These are phyloP conservation scores for Dactylellina sp. DNA, from an alignment of 2,329 filamentous ascomycete genomes.

Conservation along the genomic window DNA sequence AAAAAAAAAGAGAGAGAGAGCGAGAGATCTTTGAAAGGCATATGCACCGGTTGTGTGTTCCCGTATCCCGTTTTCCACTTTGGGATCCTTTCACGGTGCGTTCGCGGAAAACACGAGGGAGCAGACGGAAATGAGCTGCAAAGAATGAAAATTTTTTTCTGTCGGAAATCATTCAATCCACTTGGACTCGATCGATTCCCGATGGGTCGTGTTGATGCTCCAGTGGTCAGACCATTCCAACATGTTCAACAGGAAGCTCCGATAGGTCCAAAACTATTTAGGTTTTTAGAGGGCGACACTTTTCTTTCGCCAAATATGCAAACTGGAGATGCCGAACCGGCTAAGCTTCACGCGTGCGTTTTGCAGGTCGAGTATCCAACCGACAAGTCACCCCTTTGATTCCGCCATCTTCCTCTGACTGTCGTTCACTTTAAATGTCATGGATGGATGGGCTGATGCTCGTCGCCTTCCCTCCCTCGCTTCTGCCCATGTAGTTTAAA, in stretches of 20 bases:
- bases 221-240: conserved; percentile 55
- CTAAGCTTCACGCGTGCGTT: conserved; percentile 45
- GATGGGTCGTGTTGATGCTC: conserved; percentile 47
- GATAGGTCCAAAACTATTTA: conserved; percentile 40
- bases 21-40: conserved; percentile 2
- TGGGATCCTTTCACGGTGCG: conserved; percentile 29
- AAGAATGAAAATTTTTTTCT: conserved; percentile 26
- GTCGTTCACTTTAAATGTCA: conserved; percentile 7
- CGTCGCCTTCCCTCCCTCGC: conserved; percentile 15
- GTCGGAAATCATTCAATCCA: conserved; percentile 23
- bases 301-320: conserved; percentile 31
- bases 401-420: conserved; percentile 13
- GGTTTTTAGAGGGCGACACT: background rate
- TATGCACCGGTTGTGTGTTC: conserved; percentile 25
- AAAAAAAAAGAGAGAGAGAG: background rate
- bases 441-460: conserved; percentile 34
- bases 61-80: conserved; percentile 40
- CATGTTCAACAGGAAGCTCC: conserved; percentile 45
- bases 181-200: conserved; percentile 30
- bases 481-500: conserved; percentile 41
- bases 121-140: conserved; percentile 13
- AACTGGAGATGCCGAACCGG: conserved; percentile 56
- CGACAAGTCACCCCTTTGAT: conserved; percentile 11
- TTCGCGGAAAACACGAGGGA: conserved; percentile 30
- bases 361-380: conserved; percentile 35